A percentile compares a stretch with the other conserved stretches of the same genome.
phyloP scores from a whole-genome alignment of 768 basidiomycete species.

The Psilocybe subaeruginosa region DNA sequence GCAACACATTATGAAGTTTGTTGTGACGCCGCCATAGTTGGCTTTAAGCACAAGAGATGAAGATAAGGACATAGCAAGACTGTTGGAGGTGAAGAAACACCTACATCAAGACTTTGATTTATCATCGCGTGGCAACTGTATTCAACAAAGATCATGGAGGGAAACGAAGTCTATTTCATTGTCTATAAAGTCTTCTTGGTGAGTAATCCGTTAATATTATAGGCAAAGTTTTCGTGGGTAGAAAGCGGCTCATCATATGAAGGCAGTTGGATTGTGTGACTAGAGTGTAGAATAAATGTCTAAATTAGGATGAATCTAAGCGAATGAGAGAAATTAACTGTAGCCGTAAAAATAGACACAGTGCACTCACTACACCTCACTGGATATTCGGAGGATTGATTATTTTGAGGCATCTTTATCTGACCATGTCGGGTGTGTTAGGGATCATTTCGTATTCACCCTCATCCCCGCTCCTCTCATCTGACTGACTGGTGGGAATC shows the following conservation, averaged over 20 bases:
- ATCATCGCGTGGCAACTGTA: conserved; percentile 10
- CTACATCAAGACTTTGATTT: conserved; percentile 10
- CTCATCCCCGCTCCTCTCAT: conserved; percentile 33
- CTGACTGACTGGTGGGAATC: conserved; percentile 26
- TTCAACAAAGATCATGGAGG: conserved; percentile 1
- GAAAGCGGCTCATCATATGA: conserved; percentile 1
- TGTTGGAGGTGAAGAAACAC: background rate
- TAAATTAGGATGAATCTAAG: conserved; percentile 19
- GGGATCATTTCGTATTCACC: conserved; percentile 45
- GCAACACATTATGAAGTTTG: background rate
- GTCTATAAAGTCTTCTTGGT: conserved; percentile 9
- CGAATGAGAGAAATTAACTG: conserved; percentile 5
- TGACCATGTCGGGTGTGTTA: conserved; percentile 27
- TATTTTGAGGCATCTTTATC: conserved; percentile 6
- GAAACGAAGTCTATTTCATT: conserved; percentile 8
- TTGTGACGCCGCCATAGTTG: background rate
- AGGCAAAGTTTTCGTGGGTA: background rate
- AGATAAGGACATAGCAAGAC: background rate
- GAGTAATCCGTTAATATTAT: conserved; percentile 3
- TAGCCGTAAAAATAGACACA: conserved; percentile 7
- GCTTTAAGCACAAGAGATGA: background rate
- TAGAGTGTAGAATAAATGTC: conserved; percentile 3
- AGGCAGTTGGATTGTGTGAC: background rate
- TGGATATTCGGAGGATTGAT: conserved; percentile 2
- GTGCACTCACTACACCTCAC: conserved; percentile 18